Conservation (phyloP, 805 yeast genomes). For the Blastobotrys muscicola region DNA sequence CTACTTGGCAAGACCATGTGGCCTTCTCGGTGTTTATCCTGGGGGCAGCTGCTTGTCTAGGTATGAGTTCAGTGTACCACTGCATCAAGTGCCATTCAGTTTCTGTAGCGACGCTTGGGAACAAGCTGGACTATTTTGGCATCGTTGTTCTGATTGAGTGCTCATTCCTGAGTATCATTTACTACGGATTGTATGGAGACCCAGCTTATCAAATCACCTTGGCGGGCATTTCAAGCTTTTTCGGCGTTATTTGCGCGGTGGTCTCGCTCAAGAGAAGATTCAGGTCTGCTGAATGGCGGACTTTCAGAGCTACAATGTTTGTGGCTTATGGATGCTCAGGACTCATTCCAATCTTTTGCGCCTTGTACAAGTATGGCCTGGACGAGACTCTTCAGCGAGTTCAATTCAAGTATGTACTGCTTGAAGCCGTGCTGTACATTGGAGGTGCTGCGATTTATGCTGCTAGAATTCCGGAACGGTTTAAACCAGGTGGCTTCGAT, state of each 20-base stretch:
- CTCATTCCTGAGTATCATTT: slow-evolving; percentile 45
- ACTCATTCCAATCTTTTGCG: slow-evolving; percentile 54
- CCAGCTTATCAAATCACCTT: slow-evolving; percentile 21
- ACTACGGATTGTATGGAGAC: slow-evolving; percentile 36
- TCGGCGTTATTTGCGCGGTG: slow-evolving; percentile 55
- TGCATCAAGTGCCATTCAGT: slow-evolving; percentile 58
- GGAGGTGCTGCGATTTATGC: slow-evolving; percentile 77
- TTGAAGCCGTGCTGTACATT: slow-evolving; percentile 69
- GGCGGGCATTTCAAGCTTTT: slow-evolving; percentile 32
- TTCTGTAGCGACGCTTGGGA: slow-evolving; percentile 44
- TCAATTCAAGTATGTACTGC: slow-evolving; percentile 50
- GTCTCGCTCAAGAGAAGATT: slow-evolving; percentile 60
- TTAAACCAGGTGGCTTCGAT: slow-evolving; percentile 55
- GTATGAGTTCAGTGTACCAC: slow-evolving; percentile 59
- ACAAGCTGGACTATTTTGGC: slow-evolving; percentile 68
- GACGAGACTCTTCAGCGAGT: slow-evolving; percentile 40
- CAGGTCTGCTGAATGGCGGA: slow-evolving; percentile 61
- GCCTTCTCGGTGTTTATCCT: slow-evolving; percentile 45
- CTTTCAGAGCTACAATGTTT: slow-evolving; percentile 69
- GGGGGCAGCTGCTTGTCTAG: slow-evolving; percentile 52
- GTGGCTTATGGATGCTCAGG: slow-evolving; percentile 75
- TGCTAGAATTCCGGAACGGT: slow-evolving; percentile 64
- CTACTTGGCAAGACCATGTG: slow-evolving; percentile 35
- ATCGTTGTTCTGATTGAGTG: slow-evolving; percentile 59
- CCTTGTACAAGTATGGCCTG: slow-evolving; percentile 41